Conservation (phyloP, 2,329 filamentous ascomycete species). For the Fusarium cicatricum region DNA sequence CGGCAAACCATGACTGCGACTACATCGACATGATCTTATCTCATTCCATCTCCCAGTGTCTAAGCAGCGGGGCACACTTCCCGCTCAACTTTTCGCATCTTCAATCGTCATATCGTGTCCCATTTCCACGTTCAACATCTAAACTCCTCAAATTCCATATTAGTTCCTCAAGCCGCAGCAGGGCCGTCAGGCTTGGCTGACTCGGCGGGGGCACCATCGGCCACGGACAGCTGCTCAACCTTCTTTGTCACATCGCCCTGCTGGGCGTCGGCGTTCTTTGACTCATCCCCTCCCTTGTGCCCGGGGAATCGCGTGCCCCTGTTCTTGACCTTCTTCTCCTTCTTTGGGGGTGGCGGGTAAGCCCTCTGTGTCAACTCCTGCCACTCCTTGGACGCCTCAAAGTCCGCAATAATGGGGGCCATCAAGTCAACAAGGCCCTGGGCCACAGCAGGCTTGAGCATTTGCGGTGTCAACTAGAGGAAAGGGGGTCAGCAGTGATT, state of each 20-base stretch:
- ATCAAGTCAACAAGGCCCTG: conserved; percentile 77
- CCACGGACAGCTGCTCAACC: conserved; percentile 25
- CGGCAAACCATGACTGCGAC: background rate
- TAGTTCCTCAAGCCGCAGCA: conserved; percentile 8
- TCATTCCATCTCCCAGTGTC: background rate
- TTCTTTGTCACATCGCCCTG: conserved; percentile 17
- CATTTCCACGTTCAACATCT: background rate
- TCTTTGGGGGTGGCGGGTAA: conserved; percentile 78
- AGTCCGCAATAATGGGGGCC: conserved; percentile 79
- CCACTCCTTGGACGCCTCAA: conserved; percentile 77
- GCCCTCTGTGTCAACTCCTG: conserved; percentile 73
- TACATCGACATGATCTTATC: background rate
- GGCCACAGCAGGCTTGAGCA: conserved; percentile 85
- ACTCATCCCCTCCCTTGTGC: conserved; percentile 14
- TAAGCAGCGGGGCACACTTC: background rate
- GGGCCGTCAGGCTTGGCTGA: conserved; percentile 13
- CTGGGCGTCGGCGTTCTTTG: conserved; percentile 4
- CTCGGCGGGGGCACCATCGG: conserved; percentile 11
- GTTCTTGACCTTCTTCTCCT: conserved; percentile 81
- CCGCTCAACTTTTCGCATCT: background rate
- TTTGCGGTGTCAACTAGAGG: conserved; percentile 76
- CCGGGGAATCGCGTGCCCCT: conserved; percentile 73
- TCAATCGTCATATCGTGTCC: background rate
- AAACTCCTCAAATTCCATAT: background rate
- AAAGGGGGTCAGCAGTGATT: conserved; percentile 1